These are phyloP conservation scores for Cercospora janseana DNA, from an alignment of 2,329 filamentous ascomycete species.

Conservation along the genomic window DNA sequence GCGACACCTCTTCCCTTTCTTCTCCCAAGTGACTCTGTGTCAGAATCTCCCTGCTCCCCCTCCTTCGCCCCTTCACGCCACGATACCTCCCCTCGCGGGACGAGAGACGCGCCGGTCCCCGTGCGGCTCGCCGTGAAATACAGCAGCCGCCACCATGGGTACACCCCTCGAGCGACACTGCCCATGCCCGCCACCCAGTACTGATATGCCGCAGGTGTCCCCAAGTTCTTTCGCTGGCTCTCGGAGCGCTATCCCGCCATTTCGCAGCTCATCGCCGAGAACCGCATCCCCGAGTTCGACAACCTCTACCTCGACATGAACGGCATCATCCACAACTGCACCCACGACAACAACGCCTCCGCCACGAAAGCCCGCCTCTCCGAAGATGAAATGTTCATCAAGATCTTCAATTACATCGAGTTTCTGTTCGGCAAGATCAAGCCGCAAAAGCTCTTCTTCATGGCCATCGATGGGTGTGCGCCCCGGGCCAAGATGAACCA, in stretches of 20 bases:
- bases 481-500: conserved; percentile 99
- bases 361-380: conserved; percentile 88
- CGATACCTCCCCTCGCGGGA: conserved; percentile 9
- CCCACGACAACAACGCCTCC: conserved; percentile 92
- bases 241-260: conserved; percentile 98
- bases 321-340: conserved; percentile 99
- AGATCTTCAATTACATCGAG: conserved; percentile 99
- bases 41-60: conserved; percentile 20
- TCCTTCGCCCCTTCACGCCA: conserved; percentile 11
- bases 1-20: conserved; percentile 26
- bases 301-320: conserved; percentile 98
- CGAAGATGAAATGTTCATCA: conserved; percentile 99
- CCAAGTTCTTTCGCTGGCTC: conserved; percentile 98
- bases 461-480: conserved; percentile 97
- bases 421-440: conserved; percentile 99
- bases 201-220: conserved; percentile 62
- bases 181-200: conserved; percentile 1
- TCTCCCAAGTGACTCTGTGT: conserved; percentile 15
- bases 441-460: conserved; percentile 97
- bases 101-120: conserved; percentile 13
- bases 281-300: conserved; percentile 98
- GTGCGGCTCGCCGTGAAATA: conserved; percentile 32
- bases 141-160: conserved; percentile 38
- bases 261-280: conserved; percentile 97
- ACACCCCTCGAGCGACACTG: conserved; percentile 9